Base-by-base conservation (phyloP, 2,329 filamentous ascomycete genomes). In the Exophiala lecanii-corni region DNA sequence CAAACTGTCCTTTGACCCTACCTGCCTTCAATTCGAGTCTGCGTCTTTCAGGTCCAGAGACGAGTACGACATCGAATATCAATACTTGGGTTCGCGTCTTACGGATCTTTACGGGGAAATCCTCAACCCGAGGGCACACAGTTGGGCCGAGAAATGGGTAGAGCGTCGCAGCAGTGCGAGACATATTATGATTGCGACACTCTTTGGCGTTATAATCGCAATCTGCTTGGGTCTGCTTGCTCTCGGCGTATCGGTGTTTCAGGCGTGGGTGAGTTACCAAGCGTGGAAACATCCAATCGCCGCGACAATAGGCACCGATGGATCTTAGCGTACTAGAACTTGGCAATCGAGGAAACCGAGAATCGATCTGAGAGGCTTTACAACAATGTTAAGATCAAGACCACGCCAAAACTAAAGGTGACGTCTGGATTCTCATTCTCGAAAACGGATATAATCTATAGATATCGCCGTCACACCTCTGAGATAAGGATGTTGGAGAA, bases 81-180 rank as follows among this genome's bases (percentile, higher is more conserved):
- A 44, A 18, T 54, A 54, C 21, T 50, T 54, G 15, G 53, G 51
- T n/a, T 9, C 10, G 30, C 43, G 42, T 15, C 40, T 54, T 3
- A 31, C 41, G 13, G 49, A 55, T 17, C 15, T 55, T 21, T 54
- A 52, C 23, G 46, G 52, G n/a, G 53, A 52, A 38, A n/a, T 55
- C 16, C 45, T 49, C 17, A 44, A 54, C 15, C 53, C 53, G 30
- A 39, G 38, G 5, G 48, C 53, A 3, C 43, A 40, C 6, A 45
- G 41, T 19, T 36, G 16, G 5, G 16, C 54, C 2, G 32, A 53
- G n/a, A 49, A 49, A 44, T 54, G 51, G 45, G 17, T 55, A 16
- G 49, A 55, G 32, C 39, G 50, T n/a, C 51, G 31, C 41, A 55
- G 51, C 18, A 46, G 48, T 17, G 36, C 51, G 1, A 41, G 53